Evolutionary conservation across 306 rosid genomes (phyloP).

Genomic region (Arachis stenosperma): DNA sequence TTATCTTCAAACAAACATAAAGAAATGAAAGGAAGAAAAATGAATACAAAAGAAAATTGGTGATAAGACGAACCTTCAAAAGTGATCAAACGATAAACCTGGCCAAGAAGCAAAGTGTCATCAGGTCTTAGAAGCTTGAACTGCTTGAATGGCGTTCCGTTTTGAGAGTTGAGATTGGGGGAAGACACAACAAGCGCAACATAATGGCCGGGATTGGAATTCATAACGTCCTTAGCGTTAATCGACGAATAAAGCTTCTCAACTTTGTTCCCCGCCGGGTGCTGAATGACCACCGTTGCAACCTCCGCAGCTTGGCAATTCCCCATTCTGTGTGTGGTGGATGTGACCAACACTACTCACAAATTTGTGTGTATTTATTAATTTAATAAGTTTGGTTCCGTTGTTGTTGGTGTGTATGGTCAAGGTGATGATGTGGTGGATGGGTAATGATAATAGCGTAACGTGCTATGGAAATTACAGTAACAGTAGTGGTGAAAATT

Average conservation of each 20-base stretch:
- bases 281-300: constrained; percentile 84
- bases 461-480: too few species aligned
- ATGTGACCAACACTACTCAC: constrained; percentile 39
- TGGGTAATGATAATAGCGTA: too few species aligned
- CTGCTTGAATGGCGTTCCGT: constrained; percentile 65
- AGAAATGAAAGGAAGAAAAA: too few species aligned
- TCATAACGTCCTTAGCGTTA: constrained; percentile 76
- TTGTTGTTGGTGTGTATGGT: too few species aligned
- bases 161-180: constrained; percentile 52
- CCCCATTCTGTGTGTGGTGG: constrained; percentile 52
- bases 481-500: too few species aligned
- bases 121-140: constrained; percentile 92
- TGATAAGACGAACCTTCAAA: constrained; percentile 67
- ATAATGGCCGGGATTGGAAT: constrained; percentile 79
- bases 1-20: too few species aligned
- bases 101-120: constrained; percentile 84
- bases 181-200: constrained; percentile 70
- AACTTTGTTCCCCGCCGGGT: constrained; percentile 69
- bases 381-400: too few species aligned
- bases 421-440: too few species aligned
- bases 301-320: constrained; percentile 95
- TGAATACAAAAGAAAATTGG: too few species aligned
- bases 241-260: constrained; percentile 86
- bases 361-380: too few species aligned
- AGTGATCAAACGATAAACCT: constrained; percentile 78